Conservation (phyloP, 768 basidiomycete genomes). For the Tulasnella sp. region DNA sequence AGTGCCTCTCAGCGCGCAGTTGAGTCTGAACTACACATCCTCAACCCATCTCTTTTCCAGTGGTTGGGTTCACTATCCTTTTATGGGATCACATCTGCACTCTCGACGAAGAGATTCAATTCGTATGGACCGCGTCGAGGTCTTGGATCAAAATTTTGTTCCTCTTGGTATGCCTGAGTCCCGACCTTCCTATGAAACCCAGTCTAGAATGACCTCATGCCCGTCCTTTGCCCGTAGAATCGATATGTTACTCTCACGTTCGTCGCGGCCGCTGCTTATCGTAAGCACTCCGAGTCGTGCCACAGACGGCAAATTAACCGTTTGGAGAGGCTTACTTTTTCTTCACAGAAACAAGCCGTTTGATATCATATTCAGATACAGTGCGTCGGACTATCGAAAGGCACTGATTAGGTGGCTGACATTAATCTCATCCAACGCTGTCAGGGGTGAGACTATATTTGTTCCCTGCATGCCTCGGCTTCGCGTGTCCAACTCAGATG, state of each 20-base stretch:
- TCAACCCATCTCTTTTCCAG: neutral
- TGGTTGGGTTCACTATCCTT: neutral
- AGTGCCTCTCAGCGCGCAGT: neutral
- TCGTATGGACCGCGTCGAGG: neutral
- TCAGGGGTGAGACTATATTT: neutral
- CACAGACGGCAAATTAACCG: neutral
- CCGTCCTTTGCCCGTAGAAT: neutral
- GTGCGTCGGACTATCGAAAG: neutral
- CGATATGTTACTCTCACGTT: neutral
- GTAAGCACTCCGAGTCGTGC: neutral
- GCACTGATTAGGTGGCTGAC: neutral
- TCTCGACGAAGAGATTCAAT: neutral
- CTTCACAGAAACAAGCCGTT: neutral
- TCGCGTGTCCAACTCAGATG: neutral
- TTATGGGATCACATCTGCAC: neutral
- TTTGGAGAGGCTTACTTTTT: neutral
- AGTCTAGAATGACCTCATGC: neutral
- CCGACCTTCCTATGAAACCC: neutral
- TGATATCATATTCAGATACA: neutral
- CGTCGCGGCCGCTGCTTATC: neutral
- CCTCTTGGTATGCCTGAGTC: neutral
- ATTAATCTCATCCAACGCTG: neutral
- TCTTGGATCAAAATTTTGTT: neutral
- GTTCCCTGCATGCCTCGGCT: neutral
- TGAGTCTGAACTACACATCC: too few relatives aligned